Base-by-base conservation (phyloP, 495 filamentous ascomycete species). In the Podospora tetraspora region DNA sequence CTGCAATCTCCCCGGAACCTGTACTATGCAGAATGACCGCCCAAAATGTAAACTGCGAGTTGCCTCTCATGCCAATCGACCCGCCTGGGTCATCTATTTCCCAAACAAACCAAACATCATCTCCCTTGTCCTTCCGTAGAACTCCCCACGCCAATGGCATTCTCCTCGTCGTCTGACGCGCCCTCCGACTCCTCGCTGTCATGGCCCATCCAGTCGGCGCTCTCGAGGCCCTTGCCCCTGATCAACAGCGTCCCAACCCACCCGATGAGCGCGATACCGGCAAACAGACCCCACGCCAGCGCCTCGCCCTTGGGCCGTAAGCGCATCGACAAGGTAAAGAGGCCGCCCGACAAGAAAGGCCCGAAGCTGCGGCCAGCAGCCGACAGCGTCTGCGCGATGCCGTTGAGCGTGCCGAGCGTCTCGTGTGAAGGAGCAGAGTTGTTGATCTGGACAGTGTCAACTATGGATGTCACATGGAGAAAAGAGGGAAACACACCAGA, bases 331-430 rank as follows among this genome's bases (percentile, higher is more conserved):
- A 91, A 77, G 0, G 92, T 89, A 76, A 96, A 98, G 0, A 99
- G 79, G 3, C 88, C 87, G 1, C 95, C 95, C 0, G 92, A 92
- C 4, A 97, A 79, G 75, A 98, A 93, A 0, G 95, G 95, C 0
- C 95, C 96, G 0, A 91, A 84, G 32, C 94, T 92, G 61, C 95
- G 87, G 24, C 95, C 95, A 1, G 91, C 94, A 0, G 96, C 95
- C 9, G 92, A 95, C 3, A 99, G 86, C 0, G 93, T 96, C 78
- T 99, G 95, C 3, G 95, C 95, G 22, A 99, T 88, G 30, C 95
- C 95, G 70, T 98, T 97, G 30, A 99, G 81, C 1, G 91, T 94
- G 12, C 95, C 95, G 0, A 99, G 84, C 3, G 92, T 92, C 22
- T 90, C 89, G 75, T 96, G 86, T 37, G 93, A 91, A 0, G 92